Evolutionary conservation across 148 eudicot species (phyloP), one percentile per base, ranked within the genome.

Genomic region (Silene uniflora): DNA sequence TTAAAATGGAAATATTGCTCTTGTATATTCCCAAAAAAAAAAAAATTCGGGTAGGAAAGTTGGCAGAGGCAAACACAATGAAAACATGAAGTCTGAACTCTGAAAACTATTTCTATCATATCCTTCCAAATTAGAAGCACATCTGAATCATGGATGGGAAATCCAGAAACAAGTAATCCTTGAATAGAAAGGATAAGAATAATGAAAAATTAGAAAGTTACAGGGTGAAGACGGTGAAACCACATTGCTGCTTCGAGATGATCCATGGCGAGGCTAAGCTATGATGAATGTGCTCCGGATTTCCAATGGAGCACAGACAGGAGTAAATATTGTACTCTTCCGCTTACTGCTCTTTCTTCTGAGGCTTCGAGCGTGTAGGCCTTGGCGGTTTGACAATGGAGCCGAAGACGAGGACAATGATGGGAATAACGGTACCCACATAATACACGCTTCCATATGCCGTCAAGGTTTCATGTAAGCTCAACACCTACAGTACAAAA

Each of bases 371-470:
- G 83, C 88, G 81, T n/a, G 96, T 60, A 39, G 97, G 88, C 84
- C 78, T 89, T 60, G 90, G 82, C 23, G 97, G 94, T 83, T 91
- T 91, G 78, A 96, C 85, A 35, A 89, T 42, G 18, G 77, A 74
- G 69, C 97, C 91, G 35, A 92, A 84, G 59, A 91, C 49, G 75
- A 92, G 73, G 60, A 91, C 69, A n/a, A 77, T 70, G 22, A 91
- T 66, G 24, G 99, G 99, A 81, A 92, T 46, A 62, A 92, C 76
- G 71, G 99, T 92, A 19, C 97, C 99, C 35, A 92, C 58, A 73
- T 81, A 92, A 77, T 91, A 86, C 61, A 96, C 98, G 21, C 99
- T 96, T 71, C 90, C 87, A 67, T 89, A 92, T 29, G 97, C 88
- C 61, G 81, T 61, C 59, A 96, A 61, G 17, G 99, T 96, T 82